Percentiles rank a stretch among this genome's conserved stretches.
These are phyloP conservation scores for Penicillium corylophilum DNA, from an alignment of 2,329 filamentous ascomycete species.

Conservation along the genomic window DNA sequence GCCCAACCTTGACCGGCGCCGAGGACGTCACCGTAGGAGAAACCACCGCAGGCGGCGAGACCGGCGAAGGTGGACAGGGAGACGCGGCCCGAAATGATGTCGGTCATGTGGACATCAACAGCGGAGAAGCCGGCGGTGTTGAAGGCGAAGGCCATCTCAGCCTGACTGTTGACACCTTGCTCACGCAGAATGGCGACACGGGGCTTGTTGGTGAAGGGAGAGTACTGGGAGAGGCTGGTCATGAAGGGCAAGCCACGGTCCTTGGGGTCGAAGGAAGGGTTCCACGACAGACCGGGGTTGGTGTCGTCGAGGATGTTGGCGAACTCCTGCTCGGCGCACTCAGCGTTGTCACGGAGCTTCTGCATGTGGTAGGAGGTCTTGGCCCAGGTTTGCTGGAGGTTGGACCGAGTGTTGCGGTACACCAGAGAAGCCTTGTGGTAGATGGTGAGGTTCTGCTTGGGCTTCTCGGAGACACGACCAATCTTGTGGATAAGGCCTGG, in stretches of 20 bases:
- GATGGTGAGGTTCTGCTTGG: constrained; percentile 75
- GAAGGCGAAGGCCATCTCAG: constrained; percentile 99
- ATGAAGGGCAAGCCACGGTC: constrained; percentile 73
- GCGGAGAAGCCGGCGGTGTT: constrained; percentile 85
- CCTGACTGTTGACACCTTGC: constrained; percentile 90
- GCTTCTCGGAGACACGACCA: constrained; percentile 65
- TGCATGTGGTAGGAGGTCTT: constrained; percentile 90
- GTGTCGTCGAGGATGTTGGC: constrained; percentile 69
- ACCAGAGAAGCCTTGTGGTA: constrained; percentile 68
- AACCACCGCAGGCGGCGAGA: constrained; percentile 91
- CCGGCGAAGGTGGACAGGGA: constrained; percentile 82
- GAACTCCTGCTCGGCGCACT: constrained; percentile 81
- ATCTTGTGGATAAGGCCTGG: constrained; percentile 80
- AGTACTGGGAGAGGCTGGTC: constrained; percentile 57
- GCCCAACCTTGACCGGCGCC: constrained; percentile 98
- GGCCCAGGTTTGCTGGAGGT: constrained; percentile 85
- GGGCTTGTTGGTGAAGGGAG: constrained; percentile 62
- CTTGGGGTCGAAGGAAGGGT: constrained; percentile 74
- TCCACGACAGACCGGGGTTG: constrained; percentile 82
- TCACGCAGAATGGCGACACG: constrained; percentile 91
- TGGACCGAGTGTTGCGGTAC: constrained; percentile 66
- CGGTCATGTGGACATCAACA: constrained; percentile 95
- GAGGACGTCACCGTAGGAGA: constrained; percentile 89
- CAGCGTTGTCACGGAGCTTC: constrained; percentile 81
- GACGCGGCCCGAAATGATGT: constrained; percentile 74